Conservation (phyloP, 305 asterid genomes). For the Stenogyne calaminthoides region DNA sequence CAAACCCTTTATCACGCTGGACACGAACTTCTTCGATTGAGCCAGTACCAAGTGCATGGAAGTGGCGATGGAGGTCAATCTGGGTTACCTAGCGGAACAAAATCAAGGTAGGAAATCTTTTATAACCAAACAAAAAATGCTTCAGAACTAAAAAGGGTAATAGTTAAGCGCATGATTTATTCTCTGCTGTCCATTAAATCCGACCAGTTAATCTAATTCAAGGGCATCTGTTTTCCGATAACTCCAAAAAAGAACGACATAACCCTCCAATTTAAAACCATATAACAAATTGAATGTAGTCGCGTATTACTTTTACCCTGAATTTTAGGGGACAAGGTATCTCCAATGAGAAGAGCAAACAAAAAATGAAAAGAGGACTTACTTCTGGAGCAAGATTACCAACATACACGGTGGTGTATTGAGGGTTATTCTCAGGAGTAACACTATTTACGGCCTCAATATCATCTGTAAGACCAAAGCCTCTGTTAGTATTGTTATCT, state of each 20-base stretch:
- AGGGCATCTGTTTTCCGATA: background rate
- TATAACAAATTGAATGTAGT: background rate
- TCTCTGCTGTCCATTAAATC: conserved; percentile 1
- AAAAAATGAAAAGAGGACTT: conserved; percentile 34
- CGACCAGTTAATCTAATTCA: background rate
- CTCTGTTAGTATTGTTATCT: conserved; percentile 13
- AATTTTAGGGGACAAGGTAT: background rate
- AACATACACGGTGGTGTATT: conserved; percentile 83
- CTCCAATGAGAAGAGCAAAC: conserved; percentile 14
- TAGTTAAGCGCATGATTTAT: conserved; percentile 4
- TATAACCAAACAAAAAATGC: background rate
- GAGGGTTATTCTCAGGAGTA: conserved; percentile 92
- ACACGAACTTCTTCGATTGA: conserved; percentile 88
- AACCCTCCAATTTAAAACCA: background rate
- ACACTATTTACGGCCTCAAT: conserved; percentile 69
- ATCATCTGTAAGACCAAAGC: conserved; percentile 57
- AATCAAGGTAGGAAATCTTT: background rate
- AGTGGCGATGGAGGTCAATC: conserved; percentile 81
- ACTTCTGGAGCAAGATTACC: conserved; percentile 98
- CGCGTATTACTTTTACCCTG: background rate
- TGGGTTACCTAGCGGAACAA: conserved; percentile 63
- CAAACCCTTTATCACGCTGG: conserved; percentile 92
- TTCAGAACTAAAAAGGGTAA: background rate
- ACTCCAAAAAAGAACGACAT: background rate
- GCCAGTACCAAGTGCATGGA: conserved; percentile 87